Conservation (phyloP, 345 rosid species). For the Citrus sp. region DNA sequence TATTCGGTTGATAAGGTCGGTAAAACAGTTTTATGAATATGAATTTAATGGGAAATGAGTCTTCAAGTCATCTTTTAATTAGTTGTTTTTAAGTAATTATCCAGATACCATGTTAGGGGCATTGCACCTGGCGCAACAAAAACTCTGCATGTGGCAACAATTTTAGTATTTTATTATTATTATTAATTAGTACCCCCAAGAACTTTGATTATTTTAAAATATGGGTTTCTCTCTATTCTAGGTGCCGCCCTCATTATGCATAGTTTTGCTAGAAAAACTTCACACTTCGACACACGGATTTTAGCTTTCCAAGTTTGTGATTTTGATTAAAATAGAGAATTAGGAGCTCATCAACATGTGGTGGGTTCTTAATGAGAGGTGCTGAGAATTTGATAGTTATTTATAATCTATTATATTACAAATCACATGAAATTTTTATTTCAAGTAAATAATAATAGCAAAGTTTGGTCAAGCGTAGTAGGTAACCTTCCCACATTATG, state of each 20-base stretch:
- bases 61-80: background rate
- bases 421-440: background rate
- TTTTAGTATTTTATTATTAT: background rate
- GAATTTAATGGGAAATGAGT: background rate
- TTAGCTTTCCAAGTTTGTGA: slow-evolving; percentile 24
- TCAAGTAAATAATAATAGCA: background rate
- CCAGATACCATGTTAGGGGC: slow-evolving; percentile 29
- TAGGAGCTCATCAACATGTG: slow-evolving; percentile 26
- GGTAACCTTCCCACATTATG: slow-evolving; percentile 24
- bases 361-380: slow-evolving; percentile 13
- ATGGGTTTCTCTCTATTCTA: slow-evolving; percentile 16
- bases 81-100: background rate
- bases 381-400: background rate
- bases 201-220: background rate
- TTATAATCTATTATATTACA: background rate
- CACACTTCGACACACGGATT: slow-evolving; percentile 2
- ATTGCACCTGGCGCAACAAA: slow-evolving; percentile 46
- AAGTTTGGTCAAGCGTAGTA: background rate
- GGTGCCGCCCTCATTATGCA: slow-evolving; percentile 36
- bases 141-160: slow-evolving; percentile 36
- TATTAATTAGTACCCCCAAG: background rate
- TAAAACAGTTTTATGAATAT: slow-evolving; percentile 31
- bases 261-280: slow-evolving; percentile 1
- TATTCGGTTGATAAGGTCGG: slow-evolving; percentile 33
- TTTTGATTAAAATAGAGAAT: slow-evolving; percentile 4